These are phyloP conservation scores for Taphrina pruni DNA, from an alignment of 1,139 yeast species.

Conservation along the genomic window DNA sequence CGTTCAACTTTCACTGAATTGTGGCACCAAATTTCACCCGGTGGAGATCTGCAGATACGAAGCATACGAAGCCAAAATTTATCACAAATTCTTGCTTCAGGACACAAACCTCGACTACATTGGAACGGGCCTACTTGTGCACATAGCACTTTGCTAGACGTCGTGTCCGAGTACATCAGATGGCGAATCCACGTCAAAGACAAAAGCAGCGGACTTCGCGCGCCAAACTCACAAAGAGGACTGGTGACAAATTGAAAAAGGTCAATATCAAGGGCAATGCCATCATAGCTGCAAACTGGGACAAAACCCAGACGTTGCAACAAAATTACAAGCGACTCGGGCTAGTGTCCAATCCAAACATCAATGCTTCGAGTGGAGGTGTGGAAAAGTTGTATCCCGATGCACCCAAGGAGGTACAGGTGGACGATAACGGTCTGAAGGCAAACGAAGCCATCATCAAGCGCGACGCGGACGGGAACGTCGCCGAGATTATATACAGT, in stretches of 20 bases:
- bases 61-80: not conserved
- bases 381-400: constrained; percentile 39
- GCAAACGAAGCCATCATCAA: constrained; percentile 79
- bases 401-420: constrained; percentile 12
- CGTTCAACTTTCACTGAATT: not conserved
- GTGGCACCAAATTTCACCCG: constrained; percentile 4
- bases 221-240: constrained; percentile 29
- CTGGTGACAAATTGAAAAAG: constrained; percentile 33
- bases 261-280: constrained; percentile 59
- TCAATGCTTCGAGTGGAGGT: constrained; percentile 25
- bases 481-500: constrained; percentile 73
- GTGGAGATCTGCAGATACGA: constrained; percentile 16
- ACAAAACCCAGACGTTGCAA: constrained; percentile 73
- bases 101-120: too few relatives aligned
- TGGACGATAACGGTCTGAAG: constrained; percentile 51
- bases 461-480: constrained; percentile 75
- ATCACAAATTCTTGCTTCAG: constrained; percentile 6
- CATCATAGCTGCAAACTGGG: constrained; percentile 90
- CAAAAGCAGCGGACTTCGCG: constrained; percentile 40
- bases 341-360: constrained; percentile 19
- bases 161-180: not conserved
- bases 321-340: constrained; percentile 61
- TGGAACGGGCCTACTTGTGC: too few relatives aligned
- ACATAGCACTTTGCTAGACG: too few relatives aligned
- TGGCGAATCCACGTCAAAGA: constrained; percentile 42